These are phyloP conservation scores for Gaeumannomyces tritici DNA, from an alignment of 2,329 filamentous ascomycete species.

Conservation along the genomic window DNA sequence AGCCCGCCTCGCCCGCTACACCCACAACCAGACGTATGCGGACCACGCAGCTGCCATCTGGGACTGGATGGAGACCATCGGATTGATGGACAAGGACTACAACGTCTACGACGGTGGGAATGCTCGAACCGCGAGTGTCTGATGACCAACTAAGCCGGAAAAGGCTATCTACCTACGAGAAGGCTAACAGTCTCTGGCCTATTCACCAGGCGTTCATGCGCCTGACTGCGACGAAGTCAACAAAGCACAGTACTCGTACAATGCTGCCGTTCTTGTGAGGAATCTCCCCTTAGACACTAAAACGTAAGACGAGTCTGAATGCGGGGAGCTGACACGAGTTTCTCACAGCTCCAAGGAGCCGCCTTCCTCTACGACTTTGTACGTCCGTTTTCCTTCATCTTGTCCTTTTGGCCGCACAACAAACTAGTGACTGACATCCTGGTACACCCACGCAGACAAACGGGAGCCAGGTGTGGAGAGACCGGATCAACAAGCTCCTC, in stretches of 20 bases:
- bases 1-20: slow-evolving; percentile 63
- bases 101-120: slow-evolving; percentile 56
- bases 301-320: neutral
- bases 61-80: slow-evolving; percentile 41
- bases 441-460: slow-evolving; percentile 29
- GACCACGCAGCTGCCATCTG: slow-evolving; percentile 52
- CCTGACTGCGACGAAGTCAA: slow-evolving; percentile 49
- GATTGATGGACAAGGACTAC: slow-evolving; percentile 43
- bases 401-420: neutral
- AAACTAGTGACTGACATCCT: neutral
- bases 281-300: neutral
- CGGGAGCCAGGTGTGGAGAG: slow-evolving; percentile 40
- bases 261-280: slow-evolving; percentile 46
- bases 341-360: slow-evolving; percentile 34
- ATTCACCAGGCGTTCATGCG: neutral
- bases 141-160: slow-evolving; percentile 8
- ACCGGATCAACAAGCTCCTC: slow-evolving; percentile 44
- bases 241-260: slow-evolving; percentile 58
- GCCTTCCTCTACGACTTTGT: slow-evolving; percentile 61
- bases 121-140: neutral
- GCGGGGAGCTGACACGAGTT: neutral
- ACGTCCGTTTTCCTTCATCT: slow-evolving; percentile 13
- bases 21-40: slow-evolving; percentile 53
- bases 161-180: neutral
- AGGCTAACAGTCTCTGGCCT: neutral